Percentiles rank a stretch among this genome's conserved stretches.
phyloP scores from a whole-genome alignment of 140 eudicot species.

The Erigeron philadelphicus region DNA sequence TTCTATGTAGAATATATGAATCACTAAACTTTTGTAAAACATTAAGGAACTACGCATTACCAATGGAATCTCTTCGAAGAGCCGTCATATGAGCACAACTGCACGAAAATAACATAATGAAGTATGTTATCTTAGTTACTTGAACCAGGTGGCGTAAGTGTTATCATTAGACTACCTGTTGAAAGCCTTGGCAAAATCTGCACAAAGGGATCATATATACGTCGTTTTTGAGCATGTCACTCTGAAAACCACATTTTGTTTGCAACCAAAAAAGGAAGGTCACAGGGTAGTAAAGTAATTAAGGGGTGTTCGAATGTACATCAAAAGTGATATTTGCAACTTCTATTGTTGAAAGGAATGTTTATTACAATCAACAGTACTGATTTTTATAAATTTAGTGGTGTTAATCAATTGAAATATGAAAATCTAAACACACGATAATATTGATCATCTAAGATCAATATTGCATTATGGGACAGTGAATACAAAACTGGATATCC shows the following conservation, averaged over 20 bases:
- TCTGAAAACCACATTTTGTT: slow-evolving; percentile 85
- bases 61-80: slow-evolving; percentile 86
- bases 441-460: background rate
- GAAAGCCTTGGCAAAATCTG: slow-evolving; percentile 87
- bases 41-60: slow-evolving; percentile 34
- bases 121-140: background rate
- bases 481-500: background rate
- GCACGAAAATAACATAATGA: slow-evolving; percentile 27
- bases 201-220: slow-evolving; percentile 81
- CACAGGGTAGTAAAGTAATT: background rate
- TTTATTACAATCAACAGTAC: background rate
- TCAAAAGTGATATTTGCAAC: slow-evolving; percentile 8
- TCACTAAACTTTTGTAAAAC: background rate
- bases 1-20: background rate
- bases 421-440: background rate
- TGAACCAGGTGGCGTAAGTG: background rate
- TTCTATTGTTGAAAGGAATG: background rate
- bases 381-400: background rate
- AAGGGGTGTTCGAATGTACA: background rate
- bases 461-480: background rate
- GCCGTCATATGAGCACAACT: slow-evolving; percentile 94
- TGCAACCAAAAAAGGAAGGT: slow-evolving; percentile 29
- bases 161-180: slow-evolving; percentile 48
- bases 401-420: background rate
- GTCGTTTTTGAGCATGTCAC: slow-evolving; percentile 97